phyloP scores from a whole-genome alignment of 768 basidiomycete genomes.

The Boletus fagicola region DNA sequence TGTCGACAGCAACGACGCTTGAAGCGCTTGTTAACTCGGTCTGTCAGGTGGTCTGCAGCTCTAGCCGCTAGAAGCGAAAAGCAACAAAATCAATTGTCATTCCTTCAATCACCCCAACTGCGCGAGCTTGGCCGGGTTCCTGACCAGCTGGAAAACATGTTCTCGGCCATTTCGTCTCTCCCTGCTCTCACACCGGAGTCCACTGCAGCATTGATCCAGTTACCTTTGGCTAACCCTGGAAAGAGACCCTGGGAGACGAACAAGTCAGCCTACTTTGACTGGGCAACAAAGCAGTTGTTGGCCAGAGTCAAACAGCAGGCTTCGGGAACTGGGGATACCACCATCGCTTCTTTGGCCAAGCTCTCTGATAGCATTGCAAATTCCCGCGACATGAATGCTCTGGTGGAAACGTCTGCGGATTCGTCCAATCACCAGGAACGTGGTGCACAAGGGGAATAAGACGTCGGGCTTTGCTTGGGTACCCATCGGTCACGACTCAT shows the following conservation, averaged over 20 bases:
- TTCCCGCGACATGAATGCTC: conserved; percentile 18
- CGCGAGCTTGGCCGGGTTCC: conserved; percentile 41
- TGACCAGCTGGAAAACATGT: conserved; percentile 42
- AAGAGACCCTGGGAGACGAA: conserved; percentile 79
- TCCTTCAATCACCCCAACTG: conserved; percentile 43
- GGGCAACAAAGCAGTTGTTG: conserved; percentile 65
- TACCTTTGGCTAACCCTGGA: conserved; percentile 48
- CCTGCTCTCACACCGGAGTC: conserved; percentile 44
- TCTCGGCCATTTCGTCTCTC: conserved; percentile 47
- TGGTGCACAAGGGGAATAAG: not conserved
- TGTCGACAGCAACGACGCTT: conserved; percentile 61
- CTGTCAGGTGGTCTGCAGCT: conserved; percentile 46
- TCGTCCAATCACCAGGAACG: not conserved
- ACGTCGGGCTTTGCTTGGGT: not conserved
- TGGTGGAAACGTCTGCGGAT: conserved; percentile 14
- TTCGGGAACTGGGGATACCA: conserved; percentile 16
- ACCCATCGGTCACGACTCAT: no score
- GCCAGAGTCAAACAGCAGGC: conserved; percentile 27
- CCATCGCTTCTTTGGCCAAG: conserved; percentile 22
- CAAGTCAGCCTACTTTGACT: conserved; percentile 71
- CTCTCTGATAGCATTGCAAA: conserved; percentile 19
- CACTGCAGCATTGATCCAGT: conserved; percentile 34
- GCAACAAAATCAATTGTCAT: conserved; percentile 42
- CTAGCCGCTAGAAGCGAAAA: conserved; percentile 47
- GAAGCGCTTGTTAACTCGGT: conserved; percentile 53